Conservation (phyloP, 306 rosid species). For the Arachis hypogaea region DNA sequence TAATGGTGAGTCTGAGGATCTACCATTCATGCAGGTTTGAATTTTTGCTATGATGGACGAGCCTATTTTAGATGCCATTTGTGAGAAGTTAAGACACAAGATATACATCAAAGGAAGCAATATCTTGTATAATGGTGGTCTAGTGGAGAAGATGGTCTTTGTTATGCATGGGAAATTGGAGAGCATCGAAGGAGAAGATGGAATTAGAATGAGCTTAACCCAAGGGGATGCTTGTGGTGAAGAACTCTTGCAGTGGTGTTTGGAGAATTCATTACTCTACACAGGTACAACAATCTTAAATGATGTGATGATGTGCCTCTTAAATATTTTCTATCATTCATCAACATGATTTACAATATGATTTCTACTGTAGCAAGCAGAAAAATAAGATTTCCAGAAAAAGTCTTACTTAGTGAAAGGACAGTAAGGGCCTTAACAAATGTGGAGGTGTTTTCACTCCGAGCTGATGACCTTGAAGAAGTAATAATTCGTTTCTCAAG, state of each 20-base stretch:
- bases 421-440: constrained; percentile 69
- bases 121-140: constrained; percentile 55
- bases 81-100: constrained; percentile 71
- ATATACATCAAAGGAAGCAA: constrained; percentile 78
- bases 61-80: constrained; percentile 66
- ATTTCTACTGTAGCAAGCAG: constrained; percentile 55
- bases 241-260: constrained; percentile 79
- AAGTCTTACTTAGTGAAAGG: constrained; percentile 39
- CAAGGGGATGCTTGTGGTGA: constrained; percentile 89
- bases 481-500: constrained; percentile 71
- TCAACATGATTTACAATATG: not conserved
- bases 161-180: constrained; percentile 74
- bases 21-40: constrained; percentile 54
- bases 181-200: constrained; percentile 62
- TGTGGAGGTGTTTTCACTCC: constrained; percentile 79
- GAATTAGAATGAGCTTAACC: constrained; percentile 46
- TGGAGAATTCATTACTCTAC: constrained; percentile 74
- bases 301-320: not conserved
- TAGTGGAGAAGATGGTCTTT: constrained; percentile 82
- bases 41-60: constrained; percentile 75
- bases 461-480: constrained; percentile 76
- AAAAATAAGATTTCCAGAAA: constrained; percentile 61
- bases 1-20: not conserved
- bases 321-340: constrained; percentile 7
- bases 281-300: constrained; percentile 52